Conservation (phyloP, 768 basidiomycete genomes). For the Clavulina sp. region DNA sequence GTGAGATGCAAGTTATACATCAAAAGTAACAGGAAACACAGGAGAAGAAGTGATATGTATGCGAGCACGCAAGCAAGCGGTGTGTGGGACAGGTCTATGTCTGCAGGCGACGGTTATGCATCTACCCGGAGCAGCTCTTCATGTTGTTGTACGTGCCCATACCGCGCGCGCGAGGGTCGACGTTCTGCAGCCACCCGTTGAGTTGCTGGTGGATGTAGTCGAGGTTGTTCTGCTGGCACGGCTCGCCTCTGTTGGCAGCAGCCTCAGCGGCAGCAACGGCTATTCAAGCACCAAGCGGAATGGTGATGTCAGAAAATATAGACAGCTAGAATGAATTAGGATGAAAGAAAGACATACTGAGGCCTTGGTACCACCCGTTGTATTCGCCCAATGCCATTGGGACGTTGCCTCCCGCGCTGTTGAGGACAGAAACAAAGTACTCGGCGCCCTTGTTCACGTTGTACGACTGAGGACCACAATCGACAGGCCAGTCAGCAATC, state of each 20-base stretch:
- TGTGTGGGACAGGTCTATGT: too few relatives aligned
- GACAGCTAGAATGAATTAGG: neutral
- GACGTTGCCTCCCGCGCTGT: conserved; percentile 33
- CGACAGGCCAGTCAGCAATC: too few relatives aligned
- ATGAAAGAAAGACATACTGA: conserved; percentile 22
- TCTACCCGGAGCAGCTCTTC: conserved; percentile 22
- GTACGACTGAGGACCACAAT: conserved; percentile 38
- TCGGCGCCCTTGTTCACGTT: conserved; percentile 52
- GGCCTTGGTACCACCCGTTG: conserved; percentile 46
- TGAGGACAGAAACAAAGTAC: conserved; percentile 38
- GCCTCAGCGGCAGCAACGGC: conserved; percentile 41
- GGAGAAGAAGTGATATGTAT: too few relatives aligned
- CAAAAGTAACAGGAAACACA: too few relatives aligned
- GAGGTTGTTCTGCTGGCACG: conserved; percentile 64
- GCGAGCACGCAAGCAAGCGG: too few relatives aligned
- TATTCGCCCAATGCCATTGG: conserved; percentile 48
- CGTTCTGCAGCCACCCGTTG: conserved; percentile 49
- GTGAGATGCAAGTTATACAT: too few relatives aligned
- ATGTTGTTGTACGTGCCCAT: conserved; percentile 59
- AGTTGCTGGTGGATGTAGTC: conserved; percentile 62
- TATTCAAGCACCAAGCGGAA: neutral
- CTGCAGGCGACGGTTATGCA: too few relatives aligned
- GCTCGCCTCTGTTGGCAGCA: conserved; percentile 36
- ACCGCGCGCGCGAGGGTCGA: conserved; percentile 32
- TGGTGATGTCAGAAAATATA: neutral